These are phyloP conservation scores for Pseudogymnoascus sp. DNA, from an alignment of 2,329 filamentous ascomycete species.

Conservation along the genomic window DNA sequence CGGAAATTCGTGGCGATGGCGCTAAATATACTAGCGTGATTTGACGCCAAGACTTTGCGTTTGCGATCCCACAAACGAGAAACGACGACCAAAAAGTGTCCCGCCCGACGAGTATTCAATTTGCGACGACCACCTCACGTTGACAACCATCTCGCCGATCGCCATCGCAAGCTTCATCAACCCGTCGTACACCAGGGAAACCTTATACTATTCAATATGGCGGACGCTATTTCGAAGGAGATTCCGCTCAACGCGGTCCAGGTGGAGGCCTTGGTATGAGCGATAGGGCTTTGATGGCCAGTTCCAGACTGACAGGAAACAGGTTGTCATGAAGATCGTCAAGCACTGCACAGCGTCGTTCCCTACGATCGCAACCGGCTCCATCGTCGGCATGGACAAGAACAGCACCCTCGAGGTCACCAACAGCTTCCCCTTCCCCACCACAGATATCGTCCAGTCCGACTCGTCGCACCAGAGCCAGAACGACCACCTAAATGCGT, in stretches of 20 bases:
- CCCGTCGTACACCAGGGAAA: slow-evolving; percentile 3
- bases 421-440: slow-evolving; percentile 90
- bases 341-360: slow-evolving; percentile 87
- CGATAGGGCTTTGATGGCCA: slow-evolving; percentile 28
- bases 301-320: slow-evolving; percentile 21
- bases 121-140: slow-evolving; percentile 6
- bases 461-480: slow-evolving; percentile 52
- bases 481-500: slow-evolving; percentile 55
- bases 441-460: slow-evolving; percentile 60
- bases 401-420: slow-evolving; percentile 78
- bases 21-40: slow-evolving; percentile 8
- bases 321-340: slow-evolving; percentile 97
- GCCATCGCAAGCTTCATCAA: background rate
- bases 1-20: background rate
- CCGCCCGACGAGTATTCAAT: slow-evolving; percentile 3
- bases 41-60: slow-evolving; percentile 9
- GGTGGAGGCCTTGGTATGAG: slow-evolving; percentile 82
- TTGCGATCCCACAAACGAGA: slow-evolving; percentile 6
- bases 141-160: background rate
- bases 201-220: slow-evolving; percentile 38
- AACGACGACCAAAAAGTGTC: slow-evolving; percentile 8
- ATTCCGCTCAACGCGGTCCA: slow-evolving; percentile 76
- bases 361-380: slow-evolving; percentile 81
- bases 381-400: slow-evolving; percentile 87
- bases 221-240: slow-evolving; percentile 50